Evolutionary conservation across 768 basidiomycete genomes (phyloP), one percentile per base, ranked within the genome.

Genomic region (Clavaria fumosa): DNA sequence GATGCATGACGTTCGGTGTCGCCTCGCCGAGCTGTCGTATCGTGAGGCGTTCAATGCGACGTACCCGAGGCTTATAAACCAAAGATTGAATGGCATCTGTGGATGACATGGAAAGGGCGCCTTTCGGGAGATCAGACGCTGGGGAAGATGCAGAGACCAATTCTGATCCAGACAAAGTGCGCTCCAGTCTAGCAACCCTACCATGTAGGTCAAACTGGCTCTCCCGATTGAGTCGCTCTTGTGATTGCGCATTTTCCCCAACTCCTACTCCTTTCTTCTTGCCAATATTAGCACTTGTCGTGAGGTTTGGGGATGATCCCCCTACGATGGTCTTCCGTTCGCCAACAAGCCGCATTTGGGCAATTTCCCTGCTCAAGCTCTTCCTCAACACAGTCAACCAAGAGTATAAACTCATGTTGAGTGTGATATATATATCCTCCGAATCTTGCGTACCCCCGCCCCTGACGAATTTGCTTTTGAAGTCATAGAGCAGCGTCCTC

Each of bases 11-110:
- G 47, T 85, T 81, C 1, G 84, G 82, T 0, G 82, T 84, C n/a
- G 81, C 83, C 52, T 88, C 81, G 22, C 85, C 86, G 9, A 89
- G 61, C 52, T 88, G 86, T 19, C 80, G 71, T 72, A 86, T 78
- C 15, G 76, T 81, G 38, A 86, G 56, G n/a, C 79, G 71, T 46
- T 85, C 79, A 40, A 85, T 84, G 38, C 68, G 66, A 31, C 82
- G 66, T 17, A 59, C 58, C n/a, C 64, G 64, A 2, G 70, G 69
- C 37, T 57, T 57, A 52, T 82, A 85, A 12, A 63, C 52, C 32
- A 78, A 50, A 1, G 53, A 56, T 12, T 46, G 42, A 36, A 20
- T 30, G 12, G 20, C 4, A 19, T 41, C 51, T 36, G 51, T 56
- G 23, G 47, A 34, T 9, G 40, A 27, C 15, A 35, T 18, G 11